Base-by-base conservation (phyloP, 306 rosid genomes). In the Vachellia collinsii region DNA sequence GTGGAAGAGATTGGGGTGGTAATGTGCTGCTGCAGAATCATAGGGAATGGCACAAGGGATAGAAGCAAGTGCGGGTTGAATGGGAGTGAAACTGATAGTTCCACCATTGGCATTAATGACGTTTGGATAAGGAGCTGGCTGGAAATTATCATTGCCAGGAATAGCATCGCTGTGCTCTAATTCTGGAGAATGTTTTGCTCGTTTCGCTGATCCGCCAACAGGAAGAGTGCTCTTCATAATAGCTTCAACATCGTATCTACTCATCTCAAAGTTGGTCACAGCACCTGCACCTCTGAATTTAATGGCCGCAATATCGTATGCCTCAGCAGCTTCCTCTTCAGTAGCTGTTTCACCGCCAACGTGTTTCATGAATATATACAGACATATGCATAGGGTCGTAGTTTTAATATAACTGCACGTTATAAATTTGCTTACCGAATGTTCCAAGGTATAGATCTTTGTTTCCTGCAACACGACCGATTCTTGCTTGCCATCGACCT, bases 401-500 rank as follows among this genome's bases (percentile, higher is more conserved):
- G n/a, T n/a, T n/a, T n/a, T n/a, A n/a, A n/a, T n/a, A n/a, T n/a
- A n/a, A n/a, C n/a, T n/a, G n/a, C n/a, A n/a, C n/a, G n/a, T n/a
- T n/a, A n/a, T n/a, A n/a, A n/a, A n/a, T n/a, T 63, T 34, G n/a
- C 69, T 63, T 87, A 93, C 98, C 97, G 14, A 96, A 96, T 39
- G 98, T 96, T 77, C 99, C 99, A 8, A 96, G 91, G 83, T 96
- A 96, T 0, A 96, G 71, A 67, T 96, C 99, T 76, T 96, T 96
- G 89, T 96, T 96, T 48, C 99, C 99, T 0, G 99, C 98, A 54
- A 96, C 99, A 11, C 99, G 99, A 65, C 99, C 99, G 8, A 96
- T 96, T 82, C 99, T 90, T 8, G 99, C 99, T 84, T 96, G 99
- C 99, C 98, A 96, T 34, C 99, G 80, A 39, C 99, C 99, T 83